A percentile compares a stretch with the other conserved stretches of the same genome.
Conservation (phyloP, 208 protist genomes). For the Crithidia fasciculata region DNA sequence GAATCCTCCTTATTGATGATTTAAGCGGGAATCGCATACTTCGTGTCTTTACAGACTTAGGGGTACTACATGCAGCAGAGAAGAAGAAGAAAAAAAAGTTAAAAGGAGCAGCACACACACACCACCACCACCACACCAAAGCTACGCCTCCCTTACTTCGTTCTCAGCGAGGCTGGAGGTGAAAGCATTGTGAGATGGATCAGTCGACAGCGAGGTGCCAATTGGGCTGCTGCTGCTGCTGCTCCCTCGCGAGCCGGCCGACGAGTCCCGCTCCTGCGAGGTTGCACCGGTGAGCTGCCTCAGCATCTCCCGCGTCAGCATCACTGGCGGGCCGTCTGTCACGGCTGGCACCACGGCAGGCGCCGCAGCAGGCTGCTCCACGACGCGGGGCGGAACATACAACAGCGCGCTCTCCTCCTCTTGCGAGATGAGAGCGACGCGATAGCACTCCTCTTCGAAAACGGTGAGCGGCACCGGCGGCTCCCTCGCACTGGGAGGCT, state of each 20-base stretch:
- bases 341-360: too few species aligned
- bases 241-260: neutral
- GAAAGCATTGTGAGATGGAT: too few species aligned
- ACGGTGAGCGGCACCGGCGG: constrained; percentile 18
- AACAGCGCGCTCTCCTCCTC: neutral
- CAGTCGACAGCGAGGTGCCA: neutral
- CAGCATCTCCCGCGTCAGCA: constrained; percentile 36
- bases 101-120: too few species aligned
- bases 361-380: too few species aligned
- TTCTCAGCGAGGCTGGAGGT: too few species aligned
- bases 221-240: neutral
- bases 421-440: constrained; percentile 20
- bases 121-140: neutral
- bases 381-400: too few species aligned
- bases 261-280: constrained; percentile 15
- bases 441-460: constrained; percentile 38
- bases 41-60: too few species aligned
- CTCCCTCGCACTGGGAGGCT: too few species aligned
- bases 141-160: neutral
- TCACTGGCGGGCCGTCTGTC: neutral
- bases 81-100: constrained; percentile 2
- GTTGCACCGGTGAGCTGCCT: constrained; percentile 33
- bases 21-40: too few species aligned
- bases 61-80: neutral
- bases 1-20: too few species aligned